Evolutionary conservation across 805 yeast species (phyloP).

Genomic region (Blastobotrys parvus): DNA sequence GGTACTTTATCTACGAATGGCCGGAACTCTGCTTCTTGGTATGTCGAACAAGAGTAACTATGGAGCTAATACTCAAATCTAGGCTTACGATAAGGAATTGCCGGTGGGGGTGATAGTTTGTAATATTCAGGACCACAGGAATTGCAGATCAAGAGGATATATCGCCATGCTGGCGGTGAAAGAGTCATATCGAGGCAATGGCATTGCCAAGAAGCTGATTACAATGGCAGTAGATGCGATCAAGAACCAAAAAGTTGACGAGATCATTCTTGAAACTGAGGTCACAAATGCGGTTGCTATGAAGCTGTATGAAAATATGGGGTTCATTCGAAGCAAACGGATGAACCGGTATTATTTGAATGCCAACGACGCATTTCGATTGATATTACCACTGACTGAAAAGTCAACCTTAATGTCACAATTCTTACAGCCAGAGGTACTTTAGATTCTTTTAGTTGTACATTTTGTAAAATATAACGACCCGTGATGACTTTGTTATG

Average conservation of each 20-base stretch:
- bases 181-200: conserved; percentile 59
- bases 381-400: conserved; percentile 71
- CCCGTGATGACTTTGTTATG: background rate
- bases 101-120: conserved; percentile 77
- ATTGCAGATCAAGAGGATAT: conserved; percentile 73
- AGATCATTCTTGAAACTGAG: conserved; percentile 89
- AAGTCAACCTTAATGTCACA: conserved; percentile 34
- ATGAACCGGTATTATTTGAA: conserved; percentile 82
- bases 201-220: conserved; percentile 74
- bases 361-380: conserved; percentile 85
- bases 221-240: conserved; percentile 53
- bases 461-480: background rate
- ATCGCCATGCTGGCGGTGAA: conserved; percentile 94
- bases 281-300: conserved; percentile 69
- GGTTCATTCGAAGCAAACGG: conserved; percentile 66
- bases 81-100: conserved; percentile 30
- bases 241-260: conserved; percentile 66
- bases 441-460: background rate
- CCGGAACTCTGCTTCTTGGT: conserved; percentile 71
- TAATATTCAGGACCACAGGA: conserved; percentile 69
- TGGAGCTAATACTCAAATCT: background rate
- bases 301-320: conserved; percentile 61
- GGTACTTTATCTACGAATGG: conserved; percentile 86
- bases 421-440: conserved; percentile 18
- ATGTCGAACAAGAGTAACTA: background rate